These are phyloP conservation scores for Cicer judaicum DNA, from an alignment of 306 rosid species.

Conservation along the genomic window DNA sequence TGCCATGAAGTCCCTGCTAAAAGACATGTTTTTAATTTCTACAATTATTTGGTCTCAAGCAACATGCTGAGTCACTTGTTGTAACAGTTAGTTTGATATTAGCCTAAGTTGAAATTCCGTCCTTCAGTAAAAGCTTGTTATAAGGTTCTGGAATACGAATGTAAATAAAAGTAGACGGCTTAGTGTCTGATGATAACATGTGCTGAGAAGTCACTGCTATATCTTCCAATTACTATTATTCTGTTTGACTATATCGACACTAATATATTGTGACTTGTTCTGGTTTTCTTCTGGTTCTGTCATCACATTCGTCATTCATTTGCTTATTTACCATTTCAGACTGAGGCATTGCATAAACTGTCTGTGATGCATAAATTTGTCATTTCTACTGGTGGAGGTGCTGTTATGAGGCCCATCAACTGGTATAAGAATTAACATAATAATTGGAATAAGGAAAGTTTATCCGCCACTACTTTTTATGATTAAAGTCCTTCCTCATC, in stretches of 20 bases:
- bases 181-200: slow-evolving; percentile 24
- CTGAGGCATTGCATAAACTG: slow-evolving; percentile 69
- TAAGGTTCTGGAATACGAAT: slow-evolving; percentile 27
- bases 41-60: slow-evolving; percentile 15
- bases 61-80: slow-evolving; percentile 8
- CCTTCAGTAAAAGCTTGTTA: neutral
- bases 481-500: slow-evolving; percentile 26
- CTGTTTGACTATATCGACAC: neutral
- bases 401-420: slow-evolving; percentile 80
- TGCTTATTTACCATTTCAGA: slow-evolving; percentile 58
- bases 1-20: slow-evolving; percentile 8
- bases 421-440: slow-evolving; percentile 61
- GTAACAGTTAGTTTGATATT: neutral
- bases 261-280: neutral
- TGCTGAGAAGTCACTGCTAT: neutral
- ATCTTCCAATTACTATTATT: slow-evolving; percentile 17
- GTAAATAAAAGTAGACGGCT: slow-evolving; percentile 14
- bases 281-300: slow-evolving; percentile 11
- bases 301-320: slow-evolving; percentile 32
- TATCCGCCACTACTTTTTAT: slow-evolving; percentile 4
- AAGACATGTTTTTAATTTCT: neutral
- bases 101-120: slow-evolving; percentile 28
- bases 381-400: slow-evolving; percentile 98
- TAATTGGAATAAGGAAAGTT: slow-evolving; percentile 15
- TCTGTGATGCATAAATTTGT: slow-evolving; percentile 68